Evolutionary conservation across 352 stramenopile species (phyloP).

Genomic region (Pythium scleroteichum): DNA sequence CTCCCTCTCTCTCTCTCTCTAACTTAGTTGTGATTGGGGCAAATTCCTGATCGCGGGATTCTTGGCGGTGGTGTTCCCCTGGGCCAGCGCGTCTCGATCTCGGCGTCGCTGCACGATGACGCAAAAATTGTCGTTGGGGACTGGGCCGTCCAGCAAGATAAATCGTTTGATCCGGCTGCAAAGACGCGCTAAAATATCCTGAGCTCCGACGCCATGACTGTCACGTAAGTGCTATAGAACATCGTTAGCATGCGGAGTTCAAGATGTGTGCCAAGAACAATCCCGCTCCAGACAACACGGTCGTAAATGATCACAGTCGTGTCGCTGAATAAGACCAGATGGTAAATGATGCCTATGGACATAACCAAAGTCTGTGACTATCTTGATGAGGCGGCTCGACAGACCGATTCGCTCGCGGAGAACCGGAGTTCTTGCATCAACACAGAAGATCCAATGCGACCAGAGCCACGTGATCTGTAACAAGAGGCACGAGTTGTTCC

Average conservation of each 20-base stretch:
- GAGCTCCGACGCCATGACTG: conserved; percentile 11
- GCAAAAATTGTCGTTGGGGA: conserved; percentile 23
- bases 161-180: background rate
- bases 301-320: conserved; percentile 9
- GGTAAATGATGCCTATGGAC: conserved; percentile 16
- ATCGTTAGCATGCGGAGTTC: conserved; percentile 20
- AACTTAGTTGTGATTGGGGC: too few species aligned
- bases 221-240: conserved; percentile 27
- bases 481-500: conserved; percentile 6
- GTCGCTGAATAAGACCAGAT: conserved; percentile 22
- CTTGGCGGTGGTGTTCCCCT: too few species aligned
- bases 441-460: conserved; percentile 24
- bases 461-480: conserved; percentile 23
- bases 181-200: conserved; percentile 16
- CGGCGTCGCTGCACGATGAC: background rate
- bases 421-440: conserved; percentile 22
- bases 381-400: conserved; percentile 1
- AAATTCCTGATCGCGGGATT: too few species aligned
- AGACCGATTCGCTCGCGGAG: conserved; percentile 12
- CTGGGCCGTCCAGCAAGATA: conserved; percentile 24
- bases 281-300: conserved; percentile 18
- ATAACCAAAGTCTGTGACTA: conserved; percentile 13
- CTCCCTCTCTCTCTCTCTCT: too few species aligned
- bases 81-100: too few species aligned
- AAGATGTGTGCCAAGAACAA: background rate